Conservation (phyloP, 1,139 yeast genomes). For the Petasospora rhodanensis region DNA sequence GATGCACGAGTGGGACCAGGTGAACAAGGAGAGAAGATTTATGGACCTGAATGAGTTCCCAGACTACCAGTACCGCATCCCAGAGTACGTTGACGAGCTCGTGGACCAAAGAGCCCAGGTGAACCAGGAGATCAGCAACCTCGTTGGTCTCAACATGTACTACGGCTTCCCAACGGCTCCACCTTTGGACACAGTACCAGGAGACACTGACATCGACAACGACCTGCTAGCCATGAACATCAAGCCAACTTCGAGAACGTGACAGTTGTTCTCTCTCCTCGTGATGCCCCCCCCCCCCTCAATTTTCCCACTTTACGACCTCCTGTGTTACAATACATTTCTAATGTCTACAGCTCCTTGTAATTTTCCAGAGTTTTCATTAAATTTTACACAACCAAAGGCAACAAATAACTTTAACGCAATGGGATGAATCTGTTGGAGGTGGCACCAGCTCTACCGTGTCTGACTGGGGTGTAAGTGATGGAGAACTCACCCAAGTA, state of each 20-base stretch:
- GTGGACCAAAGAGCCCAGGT: constrained; percentile 35
- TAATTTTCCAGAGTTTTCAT: too few relatives aligned
- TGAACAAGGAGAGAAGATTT: constrained; percentile 82
- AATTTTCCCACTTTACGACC: too few relatives aligned
- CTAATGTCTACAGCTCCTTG: too few relatives aligned
- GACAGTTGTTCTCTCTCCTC: too few relatives aligned
- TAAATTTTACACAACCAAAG: constrained; percentile 1
- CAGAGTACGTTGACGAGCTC: constrained; percentile 31
- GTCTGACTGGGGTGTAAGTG: constrained; percentile 99
- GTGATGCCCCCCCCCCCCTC: too few relatives aligned
- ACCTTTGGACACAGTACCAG: constrained; percentile 40
- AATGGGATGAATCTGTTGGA: constrained; percentile 81
- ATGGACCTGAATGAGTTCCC: constrained; percentile 66
- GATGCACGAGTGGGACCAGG: constrained; percentile 87
- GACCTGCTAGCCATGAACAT: constrained; percentile 38
- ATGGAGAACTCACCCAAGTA: constrained; percentile 99
- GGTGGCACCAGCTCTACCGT: constrained; percentile 95
- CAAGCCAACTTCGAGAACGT: too few relatives aligned
- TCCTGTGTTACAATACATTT: too few relatives aligned
- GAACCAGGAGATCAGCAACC: constrained; percentile 50
- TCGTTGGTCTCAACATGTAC: constrained; percentile 49
- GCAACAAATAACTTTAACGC: constrained; percentile 32
- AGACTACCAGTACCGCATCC: constrained; percentile 32
- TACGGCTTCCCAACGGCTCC: constrained; percentile 64
- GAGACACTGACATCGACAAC: constrained; percentile 55